A percentile compares a stretch with the other conserved stretches of the same genome.
Evolutionary conservation across 345 rosid species (phyloP).

Genomic region (Populus euphratica): DNA sequence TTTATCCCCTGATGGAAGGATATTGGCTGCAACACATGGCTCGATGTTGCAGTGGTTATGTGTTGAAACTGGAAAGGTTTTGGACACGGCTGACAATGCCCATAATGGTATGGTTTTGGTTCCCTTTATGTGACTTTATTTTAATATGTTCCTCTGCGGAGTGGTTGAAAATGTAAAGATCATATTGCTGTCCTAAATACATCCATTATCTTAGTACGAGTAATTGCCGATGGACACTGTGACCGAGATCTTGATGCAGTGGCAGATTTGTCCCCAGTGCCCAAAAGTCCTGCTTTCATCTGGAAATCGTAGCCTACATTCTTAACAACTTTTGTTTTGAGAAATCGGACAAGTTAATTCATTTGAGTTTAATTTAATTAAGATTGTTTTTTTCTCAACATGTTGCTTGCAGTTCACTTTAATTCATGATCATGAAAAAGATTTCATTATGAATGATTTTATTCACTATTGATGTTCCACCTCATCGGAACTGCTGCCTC

Average conservation of each 20-base stretch:
- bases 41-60: constrained; percentile 82
- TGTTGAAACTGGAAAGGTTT: constrained; percentile 73
- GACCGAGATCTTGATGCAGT: neutral
- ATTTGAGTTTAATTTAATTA: neutral
- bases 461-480: neutral
- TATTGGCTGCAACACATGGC: constrained; percentile 74
- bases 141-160: neutral
- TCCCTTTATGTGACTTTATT: neutral
- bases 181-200: neutral
- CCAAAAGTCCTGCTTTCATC: neutral
- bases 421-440: neutral
- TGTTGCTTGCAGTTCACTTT: neutral
- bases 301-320: neutral
- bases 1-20: constrained; percentile 86
- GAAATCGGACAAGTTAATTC: neutral
- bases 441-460: neutral
- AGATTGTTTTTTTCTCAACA: neutral
- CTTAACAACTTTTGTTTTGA: neutral
- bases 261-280: neutral
- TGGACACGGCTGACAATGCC: constrained; percentile 87
- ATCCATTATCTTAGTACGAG: neutral
- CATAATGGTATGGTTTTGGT: constrained; percentile 59
- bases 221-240: neutral
- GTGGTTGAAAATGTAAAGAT: neutral
- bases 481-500: neutral